Conservation (phyloP, 257 asterid species). For the Paulownia fortunei region DNA sequence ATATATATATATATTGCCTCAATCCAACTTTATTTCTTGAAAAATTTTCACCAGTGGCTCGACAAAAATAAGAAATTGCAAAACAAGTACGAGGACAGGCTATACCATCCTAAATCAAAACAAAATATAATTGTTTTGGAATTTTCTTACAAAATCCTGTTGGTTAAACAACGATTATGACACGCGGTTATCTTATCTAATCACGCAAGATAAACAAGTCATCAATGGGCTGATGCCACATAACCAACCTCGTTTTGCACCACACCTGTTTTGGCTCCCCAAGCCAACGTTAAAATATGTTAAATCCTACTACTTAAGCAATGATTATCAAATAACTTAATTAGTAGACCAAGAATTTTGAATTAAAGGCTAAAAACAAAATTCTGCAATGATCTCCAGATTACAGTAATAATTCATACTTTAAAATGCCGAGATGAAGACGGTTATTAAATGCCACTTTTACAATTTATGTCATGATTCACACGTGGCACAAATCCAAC, state of each 20-base stretch:
- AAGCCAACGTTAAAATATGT: conserved; percentile 25
- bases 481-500: conserved; percentile 26
- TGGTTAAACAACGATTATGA: not conserved
- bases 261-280: not conserved
- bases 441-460: not conserved
- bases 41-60: too few relatives aligned
- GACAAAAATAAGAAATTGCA: not conserved
- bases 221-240: conserved; percentile 27
- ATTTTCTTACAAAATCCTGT: not conserved
- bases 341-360: not conserved
- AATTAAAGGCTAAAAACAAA: not conserved
- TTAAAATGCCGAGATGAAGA: conserved; percentile 8
- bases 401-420: conserved; percentile 5
- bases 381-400: not conserved
- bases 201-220: conserved; percentile 7
- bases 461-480: not conserved
- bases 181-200: not conserved
- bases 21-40: too few relatives aligned
- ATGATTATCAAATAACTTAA: not conserved
- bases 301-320: not conserved
- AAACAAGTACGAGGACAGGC: too few relatives aligned
- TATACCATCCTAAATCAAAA: too few relatives aligned
- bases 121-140: too few relatives aligned
- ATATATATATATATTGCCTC: too few relatives aligned
- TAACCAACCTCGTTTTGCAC: not conserved